Percentiles rank a stretch among this genome's conserved stretches.
Evolutionary conservation across 2,329 filamentous ascomycete species (phyloP).

Genomic region (Simplicillium sp.): DNA sequence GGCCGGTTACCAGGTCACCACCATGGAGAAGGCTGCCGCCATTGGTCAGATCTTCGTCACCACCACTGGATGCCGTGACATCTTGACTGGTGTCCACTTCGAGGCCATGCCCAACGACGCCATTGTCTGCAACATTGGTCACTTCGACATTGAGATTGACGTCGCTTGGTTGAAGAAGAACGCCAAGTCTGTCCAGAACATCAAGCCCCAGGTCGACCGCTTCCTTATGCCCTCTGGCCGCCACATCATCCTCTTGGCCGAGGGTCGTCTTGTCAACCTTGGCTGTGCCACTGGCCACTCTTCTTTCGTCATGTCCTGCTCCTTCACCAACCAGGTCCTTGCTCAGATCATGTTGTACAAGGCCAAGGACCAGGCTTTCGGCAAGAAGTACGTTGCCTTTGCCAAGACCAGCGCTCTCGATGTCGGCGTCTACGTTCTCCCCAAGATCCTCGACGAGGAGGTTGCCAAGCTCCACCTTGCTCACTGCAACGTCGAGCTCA

Average conservation of each 20-base stretch:
- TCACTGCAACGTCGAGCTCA: slow-evolving; percentile 92
- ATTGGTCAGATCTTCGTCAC: slow-evolving; percentile 97
- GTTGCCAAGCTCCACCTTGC: slow-evolving; percentile 87
- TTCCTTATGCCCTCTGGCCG: slow-evolving; percentile 89
- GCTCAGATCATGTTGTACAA: slow-evolving; percentile 99
- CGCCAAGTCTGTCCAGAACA: slow-evolving; percentile 87
- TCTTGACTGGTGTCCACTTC: slow-evolving; percentile 86
- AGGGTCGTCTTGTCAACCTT: slow-evolving; percentile 98
- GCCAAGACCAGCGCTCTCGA: slow-evolving; percentile 85
- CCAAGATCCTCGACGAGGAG: slow-evolving; percentile 99
- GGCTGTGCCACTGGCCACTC: slow-evolving; percentile 99
- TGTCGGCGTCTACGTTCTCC: slow-evolving; percentile 88
- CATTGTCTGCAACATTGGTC: slow-evolving; percentile 99
- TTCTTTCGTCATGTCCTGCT: slow-evolving; percentile 99
- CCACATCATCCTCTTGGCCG: slow-evolving; percentile 96
- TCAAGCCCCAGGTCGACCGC: slow-evolving; percentile 99
- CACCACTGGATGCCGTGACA: slow-evolving; percentile 98
- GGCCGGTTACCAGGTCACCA: slow-evolving; percentile 91
- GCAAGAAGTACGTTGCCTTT: slow-evolving; percentile 93
- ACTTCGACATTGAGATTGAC: slow-evolving; percentile 99
- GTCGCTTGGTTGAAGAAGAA: slow-evolving; percentile 99
- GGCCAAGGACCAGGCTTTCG: slow-evolving; percentile 76
- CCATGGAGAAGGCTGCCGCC: slow-evolving; percentile 92
- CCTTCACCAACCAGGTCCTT: slow-evolving; percentile 99
- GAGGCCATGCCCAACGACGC: slow-evolving; percentile 94